phyloP scores from a whole-genome alignment of 805 yeast genomes.

The Maudiozyma bulderi region DNA sequence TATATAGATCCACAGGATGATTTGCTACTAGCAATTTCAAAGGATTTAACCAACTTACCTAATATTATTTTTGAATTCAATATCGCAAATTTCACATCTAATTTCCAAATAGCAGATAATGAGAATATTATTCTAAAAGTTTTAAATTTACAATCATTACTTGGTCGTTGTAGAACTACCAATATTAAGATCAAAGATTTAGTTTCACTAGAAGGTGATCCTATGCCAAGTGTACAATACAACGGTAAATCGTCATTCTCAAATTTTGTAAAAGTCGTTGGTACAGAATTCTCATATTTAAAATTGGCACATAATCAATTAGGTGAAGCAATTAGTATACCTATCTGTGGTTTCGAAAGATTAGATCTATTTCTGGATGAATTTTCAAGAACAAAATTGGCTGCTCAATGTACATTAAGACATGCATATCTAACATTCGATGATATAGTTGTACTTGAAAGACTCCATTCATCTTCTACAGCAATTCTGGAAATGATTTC shows the following conservation, averaged over 20 bases:
- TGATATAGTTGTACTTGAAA: conserved; percentile 15
- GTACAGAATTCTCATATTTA: conserved; percentile 14
- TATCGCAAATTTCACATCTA: conserved; percentile 20
- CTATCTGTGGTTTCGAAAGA: conserved; percentile 24
- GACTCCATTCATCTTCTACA: conserved; percentile 4
- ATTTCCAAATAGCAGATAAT: conserved; percentile 13
- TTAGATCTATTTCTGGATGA: conserved; percentile 20
- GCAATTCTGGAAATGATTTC: conserved; percentile 3
- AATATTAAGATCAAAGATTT: neutral
- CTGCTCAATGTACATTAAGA: conserved; percentile 20
- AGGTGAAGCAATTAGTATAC: conserved; percentile 10
- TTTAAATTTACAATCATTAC: conserved; percentile 14
- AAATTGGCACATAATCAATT: conserved; percentile 6
- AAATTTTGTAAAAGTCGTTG: conserved; percentile 18
- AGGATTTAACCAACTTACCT: conserved; percentile 9
- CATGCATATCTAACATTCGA: conserved; percentile 19
- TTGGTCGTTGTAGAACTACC: conserved; percentile 8
- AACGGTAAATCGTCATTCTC: conserved; percentile 7
- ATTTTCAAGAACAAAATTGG: conserved; percentile 7
- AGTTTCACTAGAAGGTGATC: neutral
- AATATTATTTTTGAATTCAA: conserved; percentile 17
- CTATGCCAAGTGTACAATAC: neutral
- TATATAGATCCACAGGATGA: neutral
- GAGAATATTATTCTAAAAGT: conserved; percentile 17
- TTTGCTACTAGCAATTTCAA: neutral